Evolutionary conservation across 2,329 filamentous ascomycete genomes (phyloP).

Genomic region (Colletotrichum sp.): DNA sequence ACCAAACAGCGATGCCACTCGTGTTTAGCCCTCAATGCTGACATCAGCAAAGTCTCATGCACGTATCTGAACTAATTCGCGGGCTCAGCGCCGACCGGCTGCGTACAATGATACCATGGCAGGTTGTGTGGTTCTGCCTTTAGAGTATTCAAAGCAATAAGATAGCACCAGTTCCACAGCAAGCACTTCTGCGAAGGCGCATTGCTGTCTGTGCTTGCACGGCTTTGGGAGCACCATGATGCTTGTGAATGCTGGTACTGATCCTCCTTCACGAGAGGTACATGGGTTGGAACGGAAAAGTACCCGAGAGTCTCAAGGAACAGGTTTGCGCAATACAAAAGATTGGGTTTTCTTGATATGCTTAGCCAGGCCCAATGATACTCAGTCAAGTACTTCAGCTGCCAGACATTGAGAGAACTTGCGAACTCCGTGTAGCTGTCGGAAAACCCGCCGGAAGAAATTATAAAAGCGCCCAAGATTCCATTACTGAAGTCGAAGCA

Average conservation of each 20-base stretch:
- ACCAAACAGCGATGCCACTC: too few species aligned
- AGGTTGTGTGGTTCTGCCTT: background rate
- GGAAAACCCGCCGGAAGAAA: background rate
- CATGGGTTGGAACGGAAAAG: too few species aligned
- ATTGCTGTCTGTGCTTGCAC: background rate
- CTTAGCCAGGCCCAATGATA: background rate
- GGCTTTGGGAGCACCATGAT: background rate
- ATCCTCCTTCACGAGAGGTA: background rate
- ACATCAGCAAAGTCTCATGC: too few species aligned
- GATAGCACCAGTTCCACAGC: accelerated
- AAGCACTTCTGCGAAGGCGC: background rate
- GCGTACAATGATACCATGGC: too few species aligned
- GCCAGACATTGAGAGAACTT: background rate
- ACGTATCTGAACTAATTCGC: too few species aligned
- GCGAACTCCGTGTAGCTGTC: background rate
- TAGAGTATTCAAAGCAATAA: background rate
- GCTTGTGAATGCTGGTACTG: background rate
- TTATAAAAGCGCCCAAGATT: background rate
- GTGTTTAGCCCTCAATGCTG: too few species aligned
- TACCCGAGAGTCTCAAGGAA: accelerated
- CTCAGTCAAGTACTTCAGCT: background rate
- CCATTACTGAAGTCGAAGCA: accelerated
- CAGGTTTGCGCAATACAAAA: accelerated
- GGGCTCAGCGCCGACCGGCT: too few species aligned
- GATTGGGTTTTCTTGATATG: accelerated